Evolutionary conservation across 352 stramenopile genomes (phyloP), one percentile per base, ranked within the genome.

Genomic region (Halophytophthora polymorphica): DNA sequence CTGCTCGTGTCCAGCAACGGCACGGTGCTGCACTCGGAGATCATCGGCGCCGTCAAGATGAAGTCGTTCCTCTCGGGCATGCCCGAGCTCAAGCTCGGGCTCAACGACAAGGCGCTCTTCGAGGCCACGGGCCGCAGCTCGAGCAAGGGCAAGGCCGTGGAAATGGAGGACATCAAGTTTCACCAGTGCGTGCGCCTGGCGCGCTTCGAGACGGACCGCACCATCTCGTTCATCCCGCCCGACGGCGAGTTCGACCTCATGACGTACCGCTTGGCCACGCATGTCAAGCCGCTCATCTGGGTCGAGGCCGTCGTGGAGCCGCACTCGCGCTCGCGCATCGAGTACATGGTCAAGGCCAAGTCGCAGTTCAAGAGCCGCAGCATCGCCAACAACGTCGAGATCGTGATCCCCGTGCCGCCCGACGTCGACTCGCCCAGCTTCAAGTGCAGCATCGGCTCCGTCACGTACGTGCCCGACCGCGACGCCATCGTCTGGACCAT

Each of bases 131-230:
- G 96, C 3, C 64, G 96, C 5, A 59, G 73, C 13, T 79, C 80
- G 8, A 73, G 73, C 40, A 96, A 95, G 52, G 95, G 92, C 57
- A 99, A 99, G 69, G 89, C 93, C 11, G 95, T 99, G 0, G 97
- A 99, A 66, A 91, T 99, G 70, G 97, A 99, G 66, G 98, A 99
- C 71, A 99, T 99, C 53, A 99, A 99, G 73, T 99, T 99, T 70
- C 97, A 99, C 78, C 97, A 99, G 67, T 95, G 98, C 58, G 98
- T 99, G 31, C 85, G 96, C 13, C 86, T 99, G 13, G 96, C 97
- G n/a, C 83, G 96, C 48, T 99, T 99, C 53, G 97, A 99, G 69
- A 98, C 98, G 50, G 97, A 99, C 71, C 86, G 97, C 22, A 99
- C 98, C 23, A 99, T 99, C 53, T 98, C 90, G 29, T 99, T 99